Evolutionary conservation across 306 rosid genomes (phyloP).

Genomic region (Medicago arabica): DNA sequence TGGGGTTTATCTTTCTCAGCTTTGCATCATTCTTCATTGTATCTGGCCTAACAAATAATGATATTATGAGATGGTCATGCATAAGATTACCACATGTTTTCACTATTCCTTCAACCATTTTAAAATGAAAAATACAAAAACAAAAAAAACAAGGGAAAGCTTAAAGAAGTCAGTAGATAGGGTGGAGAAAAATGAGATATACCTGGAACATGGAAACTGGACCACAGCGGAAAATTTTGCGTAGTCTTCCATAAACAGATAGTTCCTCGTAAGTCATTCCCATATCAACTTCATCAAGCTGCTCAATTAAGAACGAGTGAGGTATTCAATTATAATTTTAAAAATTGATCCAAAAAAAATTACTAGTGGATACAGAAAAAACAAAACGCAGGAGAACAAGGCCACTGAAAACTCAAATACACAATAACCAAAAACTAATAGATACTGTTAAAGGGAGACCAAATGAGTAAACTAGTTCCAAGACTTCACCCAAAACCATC

Average conservation of each 20-base stretch:
- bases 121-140: constrained; percentile 8
- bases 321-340: constrained; percentile 29
- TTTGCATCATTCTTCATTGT: too few relatives aligned
- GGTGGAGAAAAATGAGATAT: constrained; percentile 30
- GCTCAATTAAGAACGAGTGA: constrained; percentile 41
- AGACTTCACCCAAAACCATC: constrained; percentile 11
- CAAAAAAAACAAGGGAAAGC: constrained; percentile 20
- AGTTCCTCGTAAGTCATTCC: constrained; percentile 98
- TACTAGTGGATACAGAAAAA: background rate
- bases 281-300: constrained; percentile 98
- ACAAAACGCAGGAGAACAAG: background rate
- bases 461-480: constrained; percentile 31
- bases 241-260: constrained; percentile 86
- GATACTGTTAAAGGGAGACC: constrained; percentile 3
- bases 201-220: constrained; percentile 98
- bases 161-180: constrained; percentile 22
- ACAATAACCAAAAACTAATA: constrained; percentile 29
- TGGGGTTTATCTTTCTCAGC: too few relatives aligned
- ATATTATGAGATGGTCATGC: too few relatives aligned
- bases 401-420: constrained; percentile 22
- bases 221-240: constrained; percentile 90
- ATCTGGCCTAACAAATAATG: too few relatives aligned
- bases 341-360: constrained; percentile 14
- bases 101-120: background rate
- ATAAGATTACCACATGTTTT: background rate